Evolutionary conservation across 306 rosid species (phyloP).

Genomic region (Fragaria vesca): DNA sequence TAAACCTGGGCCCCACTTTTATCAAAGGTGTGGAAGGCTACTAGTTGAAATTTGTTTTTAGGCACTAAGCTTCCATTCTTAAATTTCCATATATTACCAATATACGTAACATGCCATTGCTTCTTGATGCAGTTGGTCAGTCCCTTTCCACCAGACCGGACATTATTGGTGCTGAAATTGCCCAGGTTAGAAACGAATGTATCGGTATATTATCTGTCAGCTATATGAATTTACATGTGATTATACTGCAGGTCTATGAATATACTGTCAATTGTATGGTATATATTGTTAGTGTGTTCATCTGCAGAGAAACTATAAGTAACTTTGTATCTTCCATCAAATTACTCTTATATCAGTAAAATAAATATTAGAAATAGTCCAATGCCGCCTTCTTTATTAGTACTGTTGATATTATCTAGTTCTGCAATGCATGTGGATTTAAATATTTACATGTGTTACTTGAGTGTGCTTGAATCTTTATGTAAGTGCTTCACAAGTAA

Average conservation of each 20-base stretch:
- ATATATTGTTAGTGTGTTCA: not conserved
- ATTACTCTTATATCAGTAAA: not conserved
- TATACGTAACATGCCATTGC: conserved; percentile 58
- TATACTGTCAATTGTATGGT: not conserved
- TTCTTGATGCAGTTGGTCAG: conserved; percentile 94
- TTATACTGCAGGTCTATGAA: not conserved
- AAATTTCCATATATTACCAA: conserved; percentile 32
- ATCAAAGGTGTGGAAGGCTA: conserved; percentile 68
- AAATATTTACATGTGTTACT: not conserved
- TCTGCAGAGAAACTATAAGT: not conserved
- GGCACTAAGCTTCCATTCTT: conserved; percentile 6
- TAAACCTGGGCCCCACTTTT: conserved; percentile 90
- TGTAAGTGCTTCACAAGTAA: not conserved
- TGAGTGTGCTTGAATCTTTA: not conserved
- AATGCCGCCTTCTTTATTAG: not conserved
- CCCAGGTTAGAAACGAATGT: conserved; percentile 56
- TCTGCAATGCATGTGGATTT: not conserved
- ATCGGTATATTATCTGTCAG: conserved; percentile 14
- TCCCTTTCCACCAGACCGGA: conserved; percentile 97
- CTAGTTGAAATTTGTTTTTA: conserved; percentile 13
- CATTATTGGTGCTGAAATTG: conserved; percentile 86
- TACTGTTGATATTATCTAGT: not conserved
- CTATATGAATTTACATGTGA: not conserved
- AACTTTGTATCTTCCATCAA: not conserved
- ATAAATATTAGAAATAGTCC: not conserved